phyloP scores from a whole-genome alignment of 768 basidiomycete genomes.

The Rickenella mellea region DNA sequence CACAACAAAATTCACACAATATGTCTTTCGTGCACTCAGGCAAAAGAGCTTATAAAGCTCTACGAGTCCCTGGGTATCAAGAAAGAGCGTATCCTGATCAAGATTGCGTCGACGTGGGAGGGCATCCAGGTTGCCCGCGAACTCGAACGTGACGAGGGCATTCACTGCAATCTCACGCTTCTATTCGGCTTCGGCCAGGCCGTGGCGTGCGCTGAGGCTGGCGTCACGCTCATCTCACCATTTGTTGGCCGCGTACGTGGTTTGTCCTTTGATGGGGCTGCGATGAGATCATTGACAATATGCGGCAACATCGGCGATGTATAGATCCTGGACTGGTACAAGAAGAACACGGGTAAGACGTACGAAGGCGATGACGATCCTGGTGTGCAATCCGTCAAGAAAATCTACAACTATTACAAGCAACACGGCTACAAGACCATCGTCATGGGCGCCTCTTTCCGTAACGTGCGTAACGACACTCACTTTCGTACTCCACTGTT shows the following conservation, averaged over 20 bases:
- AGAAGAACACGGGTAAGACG: constrained; percentile 75
- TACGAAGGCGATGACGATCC: constrained; percentile 92
- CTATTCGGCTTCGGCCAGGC: constrained; percentile 98
- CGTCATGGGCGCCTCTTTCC: constrained; percentile 99
- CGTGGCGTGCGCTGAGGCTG: constrained; percentile 97
- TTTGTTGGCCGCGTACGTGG: constrained; percentile 90
- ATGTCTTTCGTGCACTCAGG: no score
- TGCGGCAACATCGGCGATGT: not conserved
- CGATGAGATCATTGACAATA: constrained; percentile 7
- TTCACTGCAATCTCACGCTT: constrained; percentile 98
- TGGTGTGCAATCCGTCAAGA: constrained; percentile 91
- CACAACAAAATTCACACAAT: constrained; percentile 1
- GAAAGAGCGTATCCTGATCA: constrained; percentile 94
- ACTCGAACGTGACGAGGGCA: constrained; percentile 84
- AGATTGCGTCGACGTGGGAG: constrained; percentile 99
- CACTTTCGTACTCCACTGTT: no score
- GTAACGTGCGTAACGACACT: constrained; percentile 84
- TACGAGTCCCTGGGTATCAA: constrained; percentile 91
- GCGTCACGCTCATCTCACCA: constrained; percentile 96
- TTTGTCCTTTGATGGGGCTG: constrained; percentile 5
- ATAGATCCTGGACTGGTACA: constrained; percentile 99
- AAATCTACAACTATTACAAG: constrained; percentile 99
- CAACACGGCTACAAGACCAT: constrained; percentile 97
- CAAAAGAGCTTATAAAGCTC: constrained; percentile 82
- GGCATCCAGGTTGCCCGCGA: constrained; percentile 98